Base-by-base conservation (phyloP, 2,329 filamentous ascomycete genomes). In the Fusarium guadeloupense region DNA sequence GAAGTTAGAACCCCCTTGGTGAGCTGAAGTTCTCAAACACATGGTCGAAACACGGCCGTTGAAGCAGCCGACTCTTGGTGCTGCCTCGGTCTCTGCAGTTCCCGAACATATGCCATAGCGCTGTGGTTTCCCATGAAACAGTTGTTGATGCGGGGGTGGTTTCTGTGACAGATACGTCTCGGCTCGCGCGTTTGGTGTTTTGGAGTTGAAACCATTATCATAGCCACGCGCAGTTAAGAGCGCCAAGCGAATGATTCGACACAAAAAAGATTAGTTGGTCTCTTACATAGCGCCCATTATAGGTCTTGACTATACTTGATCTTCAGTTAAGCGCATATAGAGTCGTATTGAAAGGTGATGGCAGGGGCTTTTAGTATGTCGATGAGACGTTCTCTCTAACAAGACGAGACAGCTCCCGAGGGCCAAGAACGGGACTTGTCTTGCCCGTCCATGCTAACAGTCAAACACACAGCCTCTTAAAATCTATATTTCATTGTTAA, bases 141-240 rank as follows among this genome's bases (percentile, higher is more conserved):
- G 21, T 20, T 61, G 40, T 44, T 52, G 50, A 53, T 51, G 53
- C 53, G 59, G 62, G 61, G 59, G 59, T 59, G 53, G 54, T 30
- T 52, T 61, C 62, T 74, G 74, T 74, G 69, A 75, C 74, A 74
- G 71, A 68, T 48, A 52, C 68, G 74, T 76, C 74, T 74, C 74
- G 73, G 54, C 59, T 73, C 45, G 63, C 45, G 63, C 58, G 72
- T 70, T 74, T 66, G 70, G 67, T 58, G 61, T 68, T 60, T 62
- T 61, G 52, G 37, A 50, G 45, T 49, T 33, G 41, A 37, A 30
- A 38, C 49, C 63, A 62, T 58, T 46, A 44, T 30, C 13, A 40
- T 21, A 33, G 25, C 57, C 30, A 41, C 41, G 16, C 55, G 28
- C 37, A 42, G n/a, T 40, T 9, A 28, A 37, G 20, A 39, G 40